Conservation (phyloP, 139 green algal genomes). For the Raphidocelis subcapitata region DNA sequence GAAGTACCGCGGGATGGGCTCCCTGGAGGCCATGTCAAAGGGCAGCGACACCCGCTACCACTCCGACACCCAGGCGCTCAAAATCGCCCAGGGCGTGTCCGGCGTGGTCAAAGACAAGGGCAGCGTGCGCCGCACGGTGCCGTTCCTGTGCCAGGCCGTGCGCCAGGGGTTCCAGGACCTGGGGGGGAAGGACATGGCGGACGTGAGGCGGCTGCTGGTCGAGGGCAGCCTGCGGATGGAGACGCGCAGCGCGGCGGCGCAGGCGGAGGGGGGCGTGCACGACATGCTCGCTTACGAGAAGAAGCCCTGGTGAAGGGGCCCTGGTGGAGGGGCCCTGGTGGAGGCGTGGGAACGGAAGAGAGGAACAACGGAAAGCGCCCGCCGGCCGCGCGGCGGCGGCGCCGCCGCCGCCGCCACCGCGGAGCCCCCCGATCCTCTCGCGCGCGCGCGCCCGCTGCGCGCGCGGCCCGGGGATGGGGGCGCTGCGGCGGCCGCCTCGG, state of each 20-base stretch:
- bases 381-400: too few relatives aligned
- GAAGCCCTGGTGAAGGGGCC: constrained; percentile 70
- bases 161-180: constrained; percentile 62
- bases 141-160: constrained; percentile 18
- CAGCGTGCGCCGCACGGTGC: constrained; percentile 61
- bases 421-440: too few relatives aligned
- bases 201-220: constrained; percentile 54
- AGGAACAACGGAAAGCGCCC: too few relatives aligned
- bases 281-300: constrained; percentile 94
- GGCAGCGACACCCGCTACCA: constrained; percentile 93
- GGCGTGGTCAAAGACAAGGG: constrained; percentile 97
- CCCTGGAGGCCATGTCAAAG: constrained; percentile 95
- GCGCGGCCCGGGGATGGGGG: too few relatives aligned
- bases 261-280: constrained; percentile 89
- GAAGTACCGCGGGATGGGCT: constrained; percentile 97
- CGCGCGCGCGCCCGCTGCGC: too few relatives aligned
- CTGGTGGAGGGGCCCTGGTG: too few relatives aligned
- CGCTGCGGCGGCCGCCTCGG: too few relatives aligned
- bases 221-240: constrained; percentile 78
- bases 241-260: constrained; percentile 77
- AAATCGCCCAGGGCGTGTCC: constrained; percentile 96
- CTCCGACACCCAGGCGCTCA: constrained; percentile 87
- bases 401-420: too few relatives aligned
- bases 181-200: constrained; percentile 60
- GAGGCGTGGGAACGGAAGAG: too few relatives aligned